Base-by-base conservation (phyloP, 2,329 filamentous ascomycete genomes). In the Fusarium albidum region DNA sequence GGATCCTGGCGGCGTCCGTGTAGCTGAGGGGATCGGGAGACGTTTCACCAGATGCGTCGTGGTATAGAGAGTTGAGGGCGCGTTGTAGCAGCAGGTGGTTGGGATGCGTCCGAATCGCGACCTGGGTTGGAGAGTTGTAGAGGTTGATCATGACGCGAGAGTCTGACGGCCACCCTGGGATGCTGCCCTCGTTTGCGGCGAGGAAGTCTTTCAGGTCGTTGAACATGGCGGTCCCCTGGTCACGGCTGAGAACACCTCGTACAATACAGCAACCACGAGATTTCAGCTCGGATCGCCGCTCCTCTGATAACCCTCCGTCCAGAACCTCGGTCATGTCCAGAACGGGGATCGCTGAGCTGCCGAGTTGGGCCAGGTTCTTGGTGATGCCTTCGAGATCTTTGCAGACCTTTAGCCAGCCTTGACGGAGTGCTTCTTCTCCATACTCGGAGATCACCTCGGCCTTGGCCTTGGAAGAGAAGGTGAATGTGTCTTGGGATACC, bases 361-460 rank as follows among this genome's bases (percentile, higher is more conserved):
- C 71, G n/a, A 69, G 68, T 13, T 59, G 55, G 11, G 67, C 61
- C 25, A 78, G 69, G 12, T 70, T 65, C 8, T 71, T 68, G 0
- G 75, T 76, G n/a, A 76, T 52, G 0, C 37, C 41, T 37, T 72
- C 64, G 5, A 78, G 67, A 6, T 70, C 49, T n/a, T 70, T 61
- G 61, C 76, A 77, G 6, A 73, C 70, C 26, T 68, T 67, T 6
- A 76, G 34, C 75, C 75, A 78, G 53, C 71, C 70, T 54, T 67
- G 45, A 9, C 58, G 61, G 12, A 78, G 51, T 2, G 68, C 65
- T 12, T 68, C 70, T 38, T 68, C 66, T 6, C 76, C 75, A 49
- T 74, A 77, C 35, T 73, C 52, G 2, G 65, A 60, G 27, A 73
- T 67, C 12, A 77, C 70, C 1, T 67, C 63, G 37, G 67, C 64